These are phyloP conservation scores for Fusarium denticulatum DNA, from an alignment of 2,329 filamentous ascomycete genomes.

Conservation along the genomic window DNA sequence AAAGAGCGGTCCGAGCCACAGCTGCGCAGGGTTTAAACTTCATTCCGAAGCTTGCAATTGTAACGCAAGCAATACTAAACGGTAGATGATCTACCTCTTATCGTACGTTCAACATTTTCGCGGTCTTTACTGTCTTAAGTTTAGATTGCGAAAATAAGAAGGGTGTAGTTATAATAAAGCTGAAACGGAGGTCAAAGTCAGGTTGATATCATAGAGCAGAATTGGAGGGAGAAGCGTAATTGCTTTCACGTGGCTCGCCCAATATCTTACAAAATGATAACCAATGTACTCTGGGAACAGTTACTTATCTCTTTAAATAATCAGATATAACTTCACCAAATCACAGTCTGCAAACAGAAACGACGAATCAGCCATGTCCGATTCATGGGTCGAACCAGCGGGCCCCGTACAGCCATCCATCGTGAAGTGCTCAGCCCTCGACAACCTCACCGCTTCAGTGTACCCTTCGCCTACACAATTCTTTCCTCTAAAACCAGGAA, in stretches of 20 bases:
- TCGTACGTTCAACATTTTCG: not conserved
- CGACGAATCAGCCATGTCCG: not conserved
- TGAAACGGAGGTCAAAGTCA: not conserved
- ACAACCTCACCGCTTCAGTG: conserved; percentile 12
- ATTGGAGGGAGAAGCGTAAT: no score
- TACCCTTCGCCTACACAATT: conserved; percentile 15
- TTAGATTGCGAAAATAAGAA: not conserved
- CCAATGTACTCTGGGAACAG: not conserved
- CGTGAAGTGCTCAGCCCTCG: conserved; percentile 5
- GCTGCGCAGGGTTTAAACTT: not conserved
- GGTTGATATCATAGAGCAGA: not conserved
- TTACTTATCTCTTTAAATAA: not conserved
- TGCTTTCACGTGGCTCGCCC: not conserved
- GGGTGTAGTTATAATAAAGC: not conserved
- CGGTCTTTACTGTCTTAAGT: not conserved
- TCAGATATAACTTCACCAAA: not conserved
- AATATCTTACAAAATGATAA: not conserved
- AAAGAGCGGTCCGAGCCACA: not conserved
- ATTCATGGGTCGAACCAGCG: conserved; percentile 14
- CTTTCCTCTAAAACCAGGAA: not conserved
- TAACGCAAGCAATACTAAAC: not conserved
- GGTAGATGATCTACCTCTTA: not conserved
- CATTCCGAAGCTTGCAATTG: not conserved
- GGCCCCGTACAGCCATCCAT: not conserved
- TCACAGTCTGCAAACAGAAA: not conserved